phyloP scores from a whole-genome alignment of 768 basidiomycete genomes.

The Mycena rosella region DNA sequence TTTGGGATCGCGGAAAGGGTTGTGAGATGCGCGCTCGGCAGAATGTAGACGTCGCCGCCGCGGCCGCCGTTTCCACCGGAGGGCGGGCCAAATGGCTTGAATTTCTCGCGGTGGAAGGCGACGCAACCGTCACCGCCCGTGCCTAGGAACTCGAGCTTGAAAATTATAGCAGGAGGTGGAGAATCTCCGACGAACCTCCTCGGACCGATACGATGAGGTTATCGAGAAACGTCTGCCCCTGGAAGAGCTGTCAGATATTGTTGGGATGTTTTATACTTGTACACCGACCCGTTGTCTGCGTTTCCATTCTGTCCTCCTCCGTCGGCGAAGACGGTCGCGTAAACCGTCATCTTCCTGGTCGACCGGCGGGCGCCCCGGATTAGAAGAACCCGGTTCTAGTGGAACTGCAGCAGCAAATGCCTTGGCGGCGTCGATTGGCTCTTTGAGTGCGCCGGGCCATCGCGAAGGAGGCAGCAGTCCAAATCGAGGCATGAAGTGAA shows the following conservation, averaged over 20 bases:
- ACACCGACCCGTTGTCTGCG: conserved; percentile 74
- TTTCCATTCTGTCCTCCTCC: conserved; percentile 80
- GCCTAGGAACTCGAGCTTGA: conserved; percentile 59
- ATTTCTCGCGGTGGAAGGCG: conserved; percentile 94
- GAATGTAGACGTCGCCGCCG: conserved; percentile 89
- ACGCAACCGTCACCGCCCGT: conserved; percentile 92
- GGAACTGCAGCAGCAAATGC: background rate
- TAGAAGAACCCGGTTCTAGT: background rate
- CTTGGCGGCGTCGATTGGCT: background rate
- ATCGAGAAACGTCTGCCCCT: conserved; percentile 89
- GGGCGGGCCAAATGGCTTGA: conserved; percentile 85
- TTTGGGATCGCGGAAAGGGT: conserved; percentile 81
- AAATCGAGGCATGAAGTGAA: conserved; percentile 24
- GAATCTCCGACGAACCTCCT: conserved; percentile 30
- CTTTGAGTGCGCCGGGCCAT: conserved; percentile 16
- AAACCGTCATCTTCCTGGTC: conserved; percentile 44
- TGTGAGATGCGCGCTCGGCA: conserved; percentile 82
- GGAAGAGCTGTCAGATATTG: conserved; percentile 15
- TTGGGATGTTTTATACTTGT: background rate
- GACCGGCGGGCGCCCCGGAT: background rate
- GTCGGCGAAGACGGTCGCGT: conserved; percentile 56
- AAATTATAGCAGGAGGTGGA: conserved; percentile 14
- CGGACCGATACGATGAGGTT: conserved; percentile 62
- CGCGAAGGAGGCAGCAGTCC: conserved; percentile 26
- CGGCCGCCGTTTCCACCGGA: conserved; percentile 93